These are phyloP conservation scores for Monotropa hypopitys DNA, from an alignment of 179 eudicot species.

Conservation along the genomic window DNA sequence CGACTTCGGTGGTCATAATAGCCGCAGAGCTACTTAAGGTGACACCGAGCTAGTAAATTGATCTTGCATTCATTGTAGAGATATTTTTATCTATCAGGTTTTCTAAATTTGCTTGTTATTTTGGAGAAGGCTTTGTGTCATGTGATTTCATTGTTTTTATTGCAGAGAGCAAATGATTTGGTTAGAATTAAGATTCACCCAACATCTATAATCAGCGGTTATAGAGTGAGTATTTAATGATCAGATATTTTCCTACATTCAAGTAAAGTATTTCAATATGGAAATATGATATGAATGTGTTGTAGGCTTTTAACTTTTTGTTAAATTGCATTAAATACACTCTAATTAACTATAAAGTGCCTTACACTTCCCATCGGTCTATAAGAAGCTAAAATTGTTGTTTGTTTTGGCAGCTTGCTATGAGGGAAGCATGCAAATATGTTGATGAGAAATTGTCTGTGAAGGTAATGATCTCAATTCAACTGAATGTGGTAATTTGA, in stretches of 20 bases:
- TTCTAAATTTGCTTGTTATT: not conserved
- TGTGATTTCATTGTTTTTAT: not conserved
- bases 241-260: not conserved
- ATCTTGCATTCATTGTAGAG: not conserved
- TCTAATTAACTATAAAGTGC: not conserved
- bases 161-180: conserved; percentile 88
- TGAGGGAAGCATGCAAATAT: conserved; percentile 95
- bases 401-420: conserved; percentile 56
- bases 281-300: not conserved
- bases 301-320: not conserved
- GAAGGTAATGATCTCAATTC: conserved; percentile 32
- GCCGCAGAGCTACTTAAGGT: conserved; percentile 97
- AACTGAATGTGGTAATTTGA: not conserved
- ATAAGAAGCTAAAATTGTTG: not conserved
- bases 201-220: conserved; percentile 85
- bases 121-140: not conserved
- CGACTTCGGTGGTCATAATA: conserved; percentile 82
- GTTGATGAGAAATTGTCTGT: conserved; percentile 72
- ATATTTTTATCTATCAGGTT: not conserved
- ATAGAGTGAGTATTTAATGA: conserved; percentile 38
- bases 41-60: not conserved
- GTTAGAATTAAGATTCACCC: conserved; percentile 94
- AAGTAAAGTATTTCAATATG: not conserved
- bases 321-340: not conserved
- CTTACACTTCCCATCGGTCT: not conserved